Conservation (phyloP, 2,329 filamentous ascomycete genomes). For the Arthrinium puccinioides region DNA sequence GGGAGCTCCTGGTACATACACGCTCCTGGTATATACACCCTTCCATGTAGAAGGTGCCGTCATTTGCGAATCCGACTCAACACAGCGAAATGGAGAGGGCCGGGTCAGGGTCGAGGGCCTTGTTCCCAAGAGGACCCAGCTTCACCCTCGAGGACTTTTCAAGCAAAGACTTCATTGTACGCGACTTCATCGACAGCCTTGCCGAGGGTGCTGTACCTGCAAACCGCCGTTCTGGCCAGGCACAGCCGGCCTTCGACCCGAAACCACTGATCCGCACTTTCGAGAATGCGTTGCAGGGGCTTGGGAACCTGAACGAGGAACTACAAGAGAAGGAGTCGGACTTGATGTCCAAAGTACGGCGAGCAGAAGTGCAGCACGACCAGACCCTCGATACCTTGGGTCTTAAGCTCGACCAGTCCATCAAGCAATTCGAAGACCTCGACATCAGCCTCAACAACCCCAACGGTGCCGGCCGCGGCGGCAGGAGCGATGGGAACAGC, state of each 20-base stretch:
- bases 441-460: conserved; percentile 72
- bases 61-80: no score
- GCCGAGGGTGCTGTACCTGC: conserved; percentile 77
- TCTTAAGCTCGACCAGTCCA: conserved; percentile 83
- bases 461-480: conserved; percentile 34
- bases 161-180: conserved; percentile 90
- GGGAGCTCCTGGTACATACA: no score
- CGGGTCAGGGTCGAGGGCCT: conserved; percentile 48
- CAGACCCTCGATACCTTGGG: conserved; percentile 84
- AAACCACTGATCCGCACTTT: conserved; percentile 96
- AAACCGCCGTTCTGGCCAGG: conserved; percentile 68
- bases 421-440: conserved; percentile 83
- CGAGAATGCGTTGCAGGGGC: conserved; percentile 66
- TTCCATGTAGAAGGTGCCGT: no score
- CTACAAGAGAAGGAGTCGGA: conserved; percentile 88
- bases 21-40: no score
- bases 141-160: conserved; percentile 88
- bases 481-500: conserved; percentile 43
- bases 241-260: conserved; percentile 70
- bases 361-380: conserved; percentile 87
- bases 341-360: conserved; percentile 78
- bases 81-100: conserved; percentile 31
- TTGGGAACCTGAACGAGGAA: conserved; percentile 70
- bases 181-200: conserved; percentile 92
- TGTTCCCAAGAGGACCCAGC: conserved; percentile 71